A percentile compares a stretch with the other conserved stretches of the same genome.
These are phyloP conservation scores for Teunomyces cretensis DNA, from an alignment of 805 yeast species.

Conservation along the genomic window DNA sequence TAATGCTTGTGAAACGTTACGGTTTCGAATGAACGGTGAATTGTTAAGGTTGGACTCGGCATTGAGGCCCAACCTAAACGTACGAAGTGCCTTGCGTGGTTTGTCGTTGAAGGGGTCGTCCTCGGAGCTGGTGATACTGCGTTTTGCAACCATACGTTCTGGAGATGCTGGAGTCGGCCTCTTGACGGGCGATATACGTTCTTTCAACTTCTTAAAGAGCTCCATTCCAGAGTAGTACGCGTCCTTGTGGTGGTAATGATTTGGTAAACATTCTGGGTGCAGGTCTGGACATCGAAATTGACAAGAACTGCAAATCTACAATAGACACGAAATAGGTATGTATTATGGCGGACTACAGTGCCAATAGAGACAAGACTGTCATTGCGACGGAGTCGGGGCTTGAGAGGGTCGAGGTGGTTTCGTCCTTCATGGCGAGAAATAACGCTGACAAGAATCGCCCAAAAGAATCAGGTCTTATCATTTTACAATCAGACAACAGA, in stretches of 20 bases:
- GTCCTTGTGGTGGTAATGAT: background rate
- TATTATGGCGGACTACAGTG: too few species aligned
- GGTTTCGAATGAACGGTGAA: slow-evolving; percentile 15
- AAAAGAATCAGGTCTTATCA: too few species aligned
- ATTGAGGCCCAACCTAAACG: background rate
- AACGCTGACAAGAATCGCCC: too few species aligned
- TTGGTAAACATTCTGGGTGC: background rate
- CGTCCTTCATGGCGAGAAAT: too few species aligned
- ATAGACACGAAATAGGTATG: too few species aligned
- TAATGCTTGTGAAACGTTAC: slow-evolving; percentile 15
- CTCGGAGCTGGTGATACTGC: slow-evolving; percentile 8
- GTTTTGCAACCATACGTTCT: slow-evolving; percentile 10
- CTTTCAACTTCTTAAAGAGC: slow-evolving; percentile 21
- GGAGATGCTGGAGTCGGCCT: background rate
- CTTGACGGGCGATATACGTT: slow-evolving; percentile 22
- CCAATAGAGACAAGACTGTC: too few species aligned
- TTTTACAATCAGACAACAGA: too few species aligned
- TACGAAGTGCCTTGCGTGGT: slow-evolving; percentile 6
- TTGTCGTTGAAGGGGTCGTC: slow-evolving; percentile 32
- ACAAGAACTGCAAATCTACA: too few species aligned
- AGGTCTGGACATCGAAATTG: background rate
- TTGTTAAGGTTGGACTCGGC: background rate
- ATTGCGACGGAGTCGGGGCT: too few species aligned
- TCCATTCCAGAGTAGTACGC: background rate
- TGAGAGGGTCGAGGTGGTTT: too few species aligned